A percentile compares a stretch with the other conserved stretches of the same genome.
Conservation (phyloP, 148 eudicot genomes). For the Rhododendron griersonianum region DNA sequence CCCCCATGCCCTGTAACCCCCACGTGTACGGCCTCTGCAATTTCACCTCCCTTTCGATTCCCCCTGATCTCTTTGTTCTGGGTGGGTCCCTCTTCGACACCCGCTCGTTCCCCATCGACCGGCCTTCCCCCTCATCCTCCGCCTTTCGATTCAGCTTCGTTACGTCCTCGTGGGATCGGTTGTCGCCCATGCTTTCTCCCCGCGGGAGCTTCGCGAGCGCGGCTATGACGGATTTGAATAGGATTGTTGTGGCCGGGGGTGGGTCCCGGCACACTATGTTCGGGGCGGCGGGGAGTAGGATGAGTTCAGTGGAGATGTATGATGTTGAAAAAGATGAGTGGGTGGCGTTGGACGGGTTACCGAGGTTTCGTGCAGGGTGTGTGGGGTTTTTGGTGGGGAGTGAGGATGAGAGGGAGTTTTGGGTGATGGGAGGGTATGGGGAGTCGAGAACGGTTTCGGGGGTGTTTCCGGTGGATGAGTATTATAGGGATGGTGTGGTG, state of each 20-base stretch:
- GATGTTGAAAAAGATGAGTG: constrained; percentile 72
- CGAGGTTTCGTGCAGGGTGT: constrained; percentile 79
- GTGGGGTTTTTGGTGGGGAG: constrained; percentile 56
- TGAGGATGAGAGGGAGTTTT: constrained; percentile 54
- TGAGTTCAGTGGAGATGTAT: constrained; percentile 71
- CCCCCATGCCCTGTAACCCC: constrained; percentile 85
- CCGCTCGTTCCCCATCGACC: constrained; percentile 70
- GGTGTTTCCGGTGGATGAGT: constrained; percentile 82
- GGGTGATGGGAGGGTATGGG: constrained; percentile 99
- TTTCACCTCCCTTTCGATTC: constrained; percentile 50
- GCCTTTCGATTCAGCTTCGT: constrained; percentile 49
- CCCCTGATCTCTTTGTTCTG: constrained; percentile 44
- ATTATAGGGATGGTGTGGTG: constrained; percentile 70
- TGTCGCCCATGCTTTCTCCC: constrained; percentile 66
- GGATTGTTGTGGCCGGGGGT: constrained; percentile 86
- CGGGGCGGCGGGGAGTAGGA: constrained; percentile 85
- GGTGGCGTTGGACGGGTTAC: constrained; percentile 60
- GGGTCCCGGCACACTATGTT: constrained; percentile 83
- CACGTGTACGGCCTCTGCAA: constrained; percentile 69
- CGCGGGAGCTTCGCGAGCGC: constrained; percentile 88
- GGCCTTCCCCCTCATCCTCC: constrained; percentile 50
- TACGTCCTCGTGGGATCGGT: constrained; percentile 25
- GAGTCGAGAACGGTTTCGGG: constrained; percentile 75
- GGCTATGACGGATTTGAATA: constrained; percentile 20
- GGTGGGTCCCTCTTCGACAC: constrained; percentile 91